phyloP scores from a whole-genome alignment of 129 eudicot genomes.

The Solidago caesia region DNA sequence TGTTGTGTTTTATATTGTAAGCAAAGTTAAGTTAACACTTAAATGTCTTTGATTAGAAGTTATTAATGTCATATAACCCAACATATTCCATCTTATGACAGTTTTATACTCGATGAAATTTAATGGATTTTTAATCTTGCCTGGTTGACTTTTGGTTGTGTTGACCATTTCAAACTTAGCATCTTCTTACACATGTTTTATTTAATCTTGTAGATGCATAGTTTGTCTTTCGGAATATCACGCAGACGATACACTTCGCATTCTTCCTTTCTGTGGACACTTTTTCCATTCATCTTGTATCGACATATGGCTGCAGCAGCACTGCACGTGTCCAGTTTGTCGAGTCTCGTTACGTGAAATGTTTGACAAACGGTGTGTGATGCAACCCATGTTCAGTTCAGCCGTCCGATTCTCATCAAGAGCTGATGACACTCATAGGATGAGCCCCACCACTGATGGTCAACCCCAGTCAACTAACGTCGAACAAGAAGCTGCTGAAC shows the following conservation, averaged over 20 bases:
- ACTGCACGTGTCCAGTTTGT: constrained; percentile 90
- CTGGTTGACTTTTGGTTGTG: constrained; percentile 26
- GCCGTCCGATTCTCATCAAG: constrained; percentile 49
- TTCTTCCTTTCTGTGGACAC: constrained; percentile 76
- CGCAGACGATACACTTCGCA: constrained; percentile 67
- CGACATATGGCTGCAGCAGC: constrained; percentile 87
- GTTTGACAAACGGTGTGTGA: constrained; percentile 51
- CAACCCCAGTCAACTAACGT: constrained; percentile 34
- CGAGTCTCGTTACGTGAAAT: constrained; percentile 70
- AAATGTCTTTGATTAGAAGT: constrained; percentile 20
- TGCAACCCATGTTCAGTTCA: constrained; percentile 88
- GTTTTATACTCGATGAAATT: constrained; percentile 11
- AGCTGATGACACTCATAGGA: constrained; percentile 30
- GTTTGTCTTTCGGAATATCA: constrained; percentile 84
- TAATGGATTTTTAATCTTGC: constrained; percentile 5
- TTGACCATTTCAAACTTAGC: constrained; percentile 18
- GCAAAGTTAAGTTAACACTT: constrained; percentile 16
- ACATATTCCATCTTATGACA: constrained; percentile 18
- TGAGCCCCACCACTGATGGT: constrained; percentile 30
- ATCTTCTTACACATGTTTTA: neutral
- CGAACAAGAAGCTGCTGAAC: constrained; percentile 31
- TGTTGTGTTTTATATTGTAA: constrained; percentile 4
- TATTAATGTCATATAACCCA: constrained; percentile 5
- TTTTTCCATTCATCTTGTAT: constrained; percentile 78
- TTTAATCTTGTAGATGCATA: constrained; percentile 52